Evolutionary conservation across 1,139 yeast species (phyloP).

Genomic region (Yamadazyma triangularis): DNA sequence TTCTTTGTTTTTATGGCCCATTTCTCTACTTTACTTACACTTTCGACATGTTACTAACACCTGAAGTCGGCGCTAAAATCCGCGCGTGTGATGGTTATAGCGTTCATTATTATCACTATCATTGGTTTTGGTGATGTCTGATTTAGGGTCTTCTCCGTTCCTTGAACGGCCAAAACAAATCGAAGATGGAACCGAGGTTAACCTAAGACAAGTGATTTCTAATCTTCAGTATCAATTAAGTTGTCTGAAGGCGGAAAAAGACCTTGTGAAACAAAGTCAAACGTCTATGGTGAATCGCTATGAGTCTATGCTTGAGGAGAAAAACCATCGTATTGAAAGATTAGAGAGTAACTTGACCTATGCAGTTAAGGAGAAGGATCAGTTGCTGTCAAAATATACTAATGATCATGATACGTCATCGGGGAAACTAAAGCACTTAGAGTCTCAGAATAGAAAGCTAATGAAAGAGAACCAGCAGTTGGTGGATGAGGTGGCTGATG

Average conservation of each 20-base stretch:
- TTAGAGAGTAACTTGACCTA: conserved; percentile 54
- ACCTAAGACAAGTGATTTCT: conserved; percentile 15
- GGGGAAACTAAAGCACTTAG: conserved; percentile 34
- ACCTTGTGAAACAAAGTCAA: conserved; percentile 30
- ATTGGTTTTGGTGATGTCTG: conserved; percentile 4
- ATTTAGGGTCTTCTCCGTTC: conserved; percentile 7
- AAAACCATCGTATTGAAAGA: conserved; percentile 27
- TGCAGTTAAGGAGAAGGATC: conserved; percentile 52
- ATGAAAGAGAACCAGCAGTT: conserved; percentile 15
- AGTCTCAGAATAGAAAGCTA: conserved; percentile 19
- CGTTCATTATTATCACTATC: no score
- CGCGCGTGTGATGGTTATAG: no score
- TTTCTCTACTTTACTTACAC: no score
- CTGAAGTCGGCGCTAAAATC: no score
- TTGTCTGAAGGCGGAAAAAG: conserved; percentile 26
- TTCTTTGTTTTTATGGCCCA: no score
- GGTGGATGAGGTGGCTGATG: no score
- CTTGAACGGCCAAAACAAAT: conserved; percentile 2
- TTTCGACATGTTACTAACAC: no score
- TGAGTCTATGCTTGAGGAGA: conserved; percentile 25
- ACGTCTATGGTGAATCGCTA: conserved; percentile 22
- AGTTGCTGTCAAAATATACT: conserved; percentile 48
- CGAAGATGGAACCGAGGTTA: conserved; percentile 10
- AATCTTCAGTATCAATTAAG: conserved; percentile 21
- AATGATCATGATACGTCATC: conserved; percentile 44